phyloP scores from a whole-genome alignment of 164 flowering plant species.

The Berberis vulgaris region DNA sequence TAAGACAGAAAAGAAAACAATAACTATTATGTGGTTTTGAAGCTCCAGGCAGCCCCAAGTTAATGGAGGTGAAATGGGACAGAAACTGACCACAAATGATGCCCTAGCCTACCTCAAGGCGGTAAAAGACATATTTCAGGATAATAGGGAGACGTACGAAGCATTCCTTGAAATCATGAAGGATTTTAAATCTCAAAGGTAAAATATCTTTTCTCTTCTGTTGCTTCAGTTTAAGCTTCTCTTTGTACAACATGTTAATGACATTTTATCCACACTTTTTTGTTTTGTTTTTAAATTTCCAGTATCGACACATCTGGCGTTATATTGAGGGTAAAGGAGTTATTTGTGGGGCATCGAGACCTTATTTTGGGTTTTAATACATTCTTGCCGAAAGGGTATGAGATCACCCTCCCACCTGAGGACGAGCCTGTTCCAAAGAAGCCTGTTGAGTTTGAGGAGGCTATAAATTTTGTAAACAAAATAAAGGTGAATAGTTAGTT shows the following conservation, averaged over 20 bases:
- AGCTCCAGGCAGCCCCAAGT: slow-evolving; percentile 51
- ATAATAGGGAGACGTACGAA: slow-evolving; percentile 71
- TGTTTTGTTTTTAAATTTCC: slow-evolving; percentile 2
- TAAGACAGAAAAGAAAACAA: not conserved
- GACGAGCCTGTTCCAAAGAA: slow-evolving; percentile 78
- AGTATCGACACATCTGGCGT: slow-evolving; percentile 87
- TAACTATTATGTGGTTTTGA: slow-evolving; percentile 9
- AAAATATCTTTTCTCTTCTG: not conserved
- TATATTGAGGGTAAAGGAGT: slow-evolving; percentile 77
- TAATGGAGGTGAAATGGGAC: slow-evolving; percentile 22
- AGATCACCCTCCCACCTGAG: slow-evolving; percentile 60
- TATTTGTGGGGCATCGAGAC: slow-evolving; percentile 75
- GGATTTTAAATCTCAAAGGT: slow-evolving; percentile 88
- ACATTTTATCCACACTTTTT: not conserved
- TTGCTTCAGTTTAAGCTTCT: not conserved
- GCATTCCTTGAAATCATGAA: slow-evolving; percentile 90
- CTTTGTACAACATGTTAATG: not conserved
- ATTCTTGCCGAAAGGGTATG: slow-evolving; percentile 88
- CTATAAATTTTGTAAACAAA: slow-evolving; percentile 88
- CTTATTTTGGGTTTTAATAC: slow-evolving; percentile 87
- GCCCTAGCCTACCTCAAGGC: slow-evolving; percentile 69
- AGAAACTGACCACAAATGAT: slow-evolving; percentile 68
- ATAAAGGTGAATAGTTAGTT: slow-evolving; percentile 50
- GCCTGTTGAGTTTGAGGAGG: slow-evolving; percentile 88
- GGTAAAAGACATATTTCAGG: slow-evolving; percentile 84